Base-by-base conservation (phyloP, 345 rosid genomes). In the Balakata baccata region DNA sequence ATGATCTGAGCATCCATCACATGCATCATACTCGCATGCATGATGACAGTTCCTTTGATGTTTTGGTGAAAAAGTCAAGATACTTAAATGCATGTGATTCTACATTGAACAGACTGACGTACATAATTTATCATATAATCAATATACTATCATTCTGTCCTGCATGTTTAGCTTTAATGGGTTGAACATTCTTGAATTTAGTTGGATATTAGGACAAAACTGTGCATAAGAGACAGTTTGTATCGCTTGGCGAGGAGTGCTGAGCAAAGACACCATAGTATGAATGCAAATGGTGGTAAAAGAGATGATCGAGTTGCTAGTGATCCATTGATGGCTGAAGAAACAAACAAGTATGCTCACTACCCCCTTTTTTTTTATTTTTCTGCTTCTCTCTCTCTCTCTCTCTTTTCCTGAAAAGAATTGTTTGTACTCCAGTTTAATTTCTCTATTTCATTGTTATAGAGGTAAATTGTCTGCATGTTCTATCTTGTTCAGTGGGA, bases 211-310 rank as follows among this genome's bases (percentile, higher is more conserved):
- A 81, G 89, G 86, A 90, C 97, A 75, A 93, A 91, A 80, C 85
- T 93, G 66, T 90, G 97, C 85, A 91, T 91, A 84, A 85, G 98
- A 81, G 98, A 91, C 75, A 91, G 97, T 81, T 83, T 93, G 72
- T 93, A 90, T 80, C 96, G 98, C 71, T 85, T 93, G 82, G 98
- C 96, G 72, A 83, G 85, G 85, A 93, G 98, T 71, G 96, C 98
- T 62, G 94, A 89, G 72, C 96, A 89, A 81, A 85, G 98, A 69
- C 91, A 93, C 71, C 79, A 77, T 51, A 82, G 83, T 75, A 64
- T 57, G 64, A 81, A 74, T 74, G 75, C 84, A 73, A 82, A 65
- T 78, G 85, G 75, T 71, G 80, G 81, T 71, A 74, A 75, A 65
- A 71, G 76, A 78, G 87, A 77, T 75, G 89, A 78, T 61, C 74